Evolutionary conservation across 257 asterid genomes (phyloP).

Genomic region (Apocynum venetum): DNA sequence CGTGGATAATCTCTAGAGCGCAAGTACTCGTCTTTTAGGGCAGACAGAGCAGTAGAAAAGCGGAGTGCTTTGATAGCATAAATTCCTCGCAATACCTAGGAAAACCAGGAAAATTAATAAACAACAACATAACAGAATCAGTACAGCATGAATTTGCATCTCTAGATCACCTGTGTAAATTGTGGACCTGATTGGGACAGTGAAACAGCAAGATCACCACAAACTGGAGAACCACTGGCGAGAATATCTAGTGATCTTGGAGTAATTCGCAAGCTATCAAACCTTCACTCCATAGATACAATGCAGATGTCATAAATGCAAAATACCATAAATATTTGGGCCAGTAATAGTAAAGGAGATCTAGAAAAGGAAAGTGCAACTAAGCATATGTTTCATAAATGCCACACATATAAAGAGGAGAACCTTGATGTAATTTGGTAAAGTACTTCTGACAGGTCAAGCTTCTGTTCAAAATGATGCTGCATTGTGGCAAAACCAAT

Average conservation of each 20-base stretch:
- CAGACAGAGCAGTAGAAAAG: conserved; percentile 96
- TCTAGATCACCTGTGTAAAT: conserved; percentile 71
- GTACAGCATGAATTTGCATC: conserved; percentile 1
- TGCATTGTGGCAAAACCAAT: conserved; percentile 96
- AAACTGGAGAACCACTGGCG: conserved; percentile 92
- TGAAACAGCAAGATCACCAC: conserved; percentile 99
- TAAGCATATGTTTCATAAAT: conserved; percentile 1
- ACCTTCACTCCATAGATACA: conserved; percentile 51
- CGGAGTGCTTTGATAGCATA: conserved; percentile 95
- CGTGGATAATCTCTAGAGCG: conserved; percentile 99
- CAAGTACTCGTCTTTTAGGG: conserved; percentile 86
- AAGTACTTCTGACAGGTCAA: conserved; percentile 90
- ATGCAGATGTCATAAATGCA: conserved; percentile 33
- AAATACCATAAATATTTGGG: conserved; percentile 12
- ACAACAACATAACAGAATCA: conserved; percentile 5
- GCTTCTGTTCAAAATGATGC: conserved; percentile 97
- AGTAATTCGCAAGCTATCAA: conserved; percentile 94
- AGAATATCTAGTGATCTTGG: conserved; percentile 99
- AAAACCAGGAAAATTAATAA: conserved; percentile 24
- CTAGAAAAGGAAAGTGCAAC: conserved; percentile 8
- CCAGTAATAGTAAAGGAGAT: conserved; percentile 8
- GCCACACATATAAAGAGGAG: conserved; percentile 10
- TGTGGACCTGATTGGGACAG: conserved; percentile 97
- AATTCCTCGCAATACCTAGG: conserved; percentile 78
- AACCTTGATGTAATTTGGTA: conserved; percentile 99